phyloP scores from a whole-genome alignment of 2,329 filamentous ascomycete species.

The Ophiostoma tasmaniense region DNA sequence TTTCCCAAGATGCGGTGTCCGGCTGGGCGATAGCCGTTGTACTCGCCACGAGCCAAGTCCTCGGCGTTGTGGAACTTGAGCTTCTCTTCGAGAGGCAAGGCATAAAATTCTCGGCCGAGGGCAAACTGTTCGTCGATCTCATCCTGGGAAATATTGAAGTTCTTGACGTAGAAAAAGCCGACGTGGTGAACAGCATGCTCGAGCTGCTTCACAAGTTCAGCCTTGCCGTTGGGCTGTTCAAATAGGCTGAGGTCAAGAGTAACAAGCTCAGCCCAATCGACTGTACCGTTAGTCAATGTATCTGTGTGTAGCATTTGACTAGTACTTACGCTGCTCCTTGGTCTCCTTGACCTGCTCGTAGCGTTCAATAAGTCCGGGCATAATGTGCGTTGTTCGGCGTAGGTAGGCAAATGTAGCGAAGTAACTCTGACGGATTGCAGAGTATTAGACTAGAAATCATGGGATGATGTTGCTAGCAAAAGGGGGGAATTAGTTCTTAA shows the following conservation, averaged over 20 bases:
- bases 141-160: conserved; percentile 47
- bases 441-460: neutral
- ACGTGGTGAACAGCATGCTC: conserved; percentile 39
- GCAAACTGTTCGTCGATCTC: conserved; percentile 49
- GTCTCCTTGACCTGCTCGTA: conserved; percentile 21
- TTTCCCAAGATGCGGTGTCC: conserved; percentile 25
- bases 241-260: conserved; percentile 28
- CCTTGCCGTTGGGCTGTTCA: conserved; percentile 28
- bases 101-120: conserved; percentile 41
- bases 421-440: no score
- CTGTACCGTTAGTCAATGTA: neutral
- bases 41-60: conserved; percentile 39
- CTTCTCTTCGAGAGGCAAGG: conserved; percentile 45
- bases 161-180: conserved; percentile 49
- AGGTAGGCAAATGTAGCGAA: neutral
- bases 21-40: conserved; percentile 42
- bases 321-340: conserved; percentile 18
- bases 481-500: neutral
- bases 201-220: conserved; percentile 28
- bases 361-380: conserved; percentile 17
- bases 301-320: neutral
- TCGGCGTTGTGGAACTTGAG: conserved; percentile 35
- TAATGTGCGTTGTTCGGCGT: neutral
- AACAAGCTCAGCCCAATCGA: conserved; percentile 22
- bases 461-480: neutral